Conservation (phyloP, 2,329 filamentous ascomycete genomes). For the Aspergillus sp. region DNA sequence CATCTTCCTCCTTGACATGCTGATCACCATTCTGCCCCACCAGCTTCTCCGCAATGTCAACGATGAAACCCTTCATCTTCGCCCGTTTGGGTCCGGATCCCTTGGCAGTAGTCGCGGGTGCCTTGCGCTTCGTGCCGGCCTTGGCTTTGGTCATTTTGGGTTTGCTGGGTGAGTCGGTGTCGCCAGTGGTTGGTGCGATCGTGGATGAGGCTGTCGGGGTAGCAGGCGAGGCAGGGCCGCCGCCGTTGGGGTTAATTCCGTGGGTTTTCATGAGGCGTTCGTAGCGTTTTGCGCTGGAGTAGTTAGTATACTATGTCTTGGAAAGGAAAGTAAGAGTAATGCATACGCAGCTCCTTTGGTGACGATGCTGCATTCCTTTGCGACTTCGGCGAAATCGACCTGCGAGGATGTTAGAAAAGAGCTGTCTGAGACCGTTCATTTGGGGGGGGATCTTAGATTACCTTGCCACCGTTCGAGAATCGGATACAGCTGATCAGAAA, state of each 20-base stretch:
- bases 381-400: constrained; percentile 64
- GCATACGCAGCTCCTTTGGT: constrained; percentile 67
- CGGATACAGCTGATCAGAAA: constrained; percentile 65
- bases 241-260: constrained; percentile 36
- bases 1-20: background rate
- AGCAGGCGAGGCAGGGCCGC: background rate
- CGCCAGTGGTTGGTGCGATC: constrained; percentile 4
- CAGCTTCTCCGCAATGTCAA: constrained; percentile 7
- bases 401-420: constrained; percentile 23
- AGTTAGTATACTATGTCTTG: background rate
- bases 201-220: constrained; percentile 14
- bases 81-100: too few species aligned
- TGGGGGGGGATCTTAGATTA: constrained; percentile 26
- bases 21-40: background rate
- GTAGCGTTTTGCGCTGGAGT: constrained; percentile 60
- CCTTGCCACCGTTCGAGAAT: constrained; percentile 56
- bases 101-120: too few species aligned
- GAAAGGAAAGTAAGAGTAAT: background rate
- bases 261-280: constrained; percentile 61
- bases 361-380: constrained; percentile 58
- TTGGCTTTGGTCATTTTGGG: constrained; percentile 9
- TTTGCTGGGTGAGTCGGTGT: constrained; percentile 5
- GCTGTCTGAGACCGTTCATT: background rate
- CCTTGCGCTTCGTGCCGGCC: background rate
- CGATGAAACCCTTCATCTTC: constrained; percentile 9